These are phyloP conservation scores for Crucibulum cyathiforme DNA, from an alignment of 1,284 basidiomycete genomes.

Conservation along the genomic window DNA sequence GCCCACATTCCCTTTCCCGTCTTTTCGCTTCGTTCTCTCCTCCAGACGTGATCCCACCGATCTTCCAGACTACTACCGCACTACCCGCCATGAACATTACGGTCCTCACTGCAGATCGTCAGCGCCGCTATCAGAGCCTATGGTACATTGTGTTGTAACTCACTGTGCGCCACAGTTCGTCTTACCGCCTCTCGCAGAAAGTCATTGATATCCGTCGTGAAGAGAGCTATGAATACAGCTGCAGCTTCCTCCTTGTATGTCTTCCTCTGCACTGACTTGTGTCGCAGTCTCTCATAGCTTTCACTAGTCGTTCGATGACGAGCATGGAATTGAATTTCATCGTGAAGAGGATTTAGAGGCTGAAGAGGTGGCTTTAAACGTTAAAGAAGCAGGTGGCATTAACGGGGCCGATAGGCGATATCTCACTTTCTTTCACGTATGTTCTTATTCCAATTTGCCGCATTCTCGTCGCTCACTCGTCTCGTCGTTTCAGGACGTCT, in stretches of 20 bases:
- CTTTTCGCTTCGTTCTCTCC: background rate
- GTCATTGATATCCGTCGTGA: background rate
- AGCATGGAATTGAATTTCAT: background rate
- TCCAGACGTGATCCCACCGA: background rate
- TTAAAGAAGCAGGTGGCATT: background rate
- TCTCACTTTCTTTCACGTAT: background rate
- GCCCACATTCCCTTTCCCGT: background rate
- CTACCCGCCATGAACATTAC: background rate
- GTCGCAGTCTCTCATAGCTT: background rate
- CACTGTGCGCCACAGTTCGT: no score
- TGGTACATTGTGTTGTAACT: no score
- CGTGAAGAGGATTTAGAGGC: background rate
- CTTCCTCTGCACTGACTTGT: background rate
- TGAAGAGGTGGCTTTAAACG: background rate
- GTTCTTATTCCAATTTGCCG: background rate
- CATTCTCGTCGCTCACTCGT: background rate
- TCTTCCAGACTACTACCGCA: background rate
- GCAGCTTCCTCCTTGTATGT: background rate
- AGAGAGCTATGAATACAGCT: background rate
- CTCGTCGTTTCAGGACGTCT: no score
- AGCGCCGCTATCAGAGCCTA: background rate
- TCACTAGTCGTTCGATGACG: background rate
- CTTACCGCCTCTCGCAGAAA: background rate
- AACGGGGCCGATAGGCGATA: background rate
- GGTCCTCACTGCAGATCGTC: background rate